Evolutionary conservation across 441 rosid genomes (phyloP).

Genomic region (Omphalea diandra): DNA sequence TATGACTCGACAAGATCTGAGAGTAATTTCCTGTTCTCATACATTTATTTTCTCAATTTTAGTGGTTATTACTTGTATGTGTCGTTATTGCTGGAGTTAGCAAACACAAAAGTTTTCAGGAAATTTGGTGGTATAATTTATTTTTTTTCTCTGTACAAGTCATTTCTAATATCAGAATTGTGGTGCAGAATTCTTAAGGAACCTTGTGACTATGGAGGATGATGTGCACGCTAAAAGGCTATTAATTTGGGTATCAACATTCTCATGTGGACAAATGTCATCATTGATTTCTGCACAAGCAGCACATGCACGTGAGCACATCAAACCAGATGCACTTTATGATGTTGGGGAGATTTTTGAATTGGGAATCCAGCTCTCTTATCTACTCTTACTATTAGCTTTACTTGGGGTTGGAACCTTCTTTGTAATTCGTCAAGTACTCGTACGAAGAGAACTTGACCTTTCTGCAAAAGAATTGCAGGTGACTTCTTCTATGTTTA

Average conservation of each 20-base stretch:
- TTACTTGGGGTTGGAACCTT: slow-evolving; percentile 90
- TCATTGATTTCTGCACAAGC: slow-evolving; percentile 52
- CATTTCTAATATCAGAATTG: not conserved
- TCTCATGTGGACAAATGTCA: slow-evolving; percentile 50
- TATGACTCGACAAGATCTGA: slow-evolving; percentile 27
- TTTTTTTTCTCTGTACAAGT: not conserved
- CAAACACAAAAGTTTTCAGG: not conserved
- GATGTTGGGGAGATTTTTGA: slow-evolving; percentile 84
- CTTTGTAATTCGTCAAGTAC: slow-evolving; percentile 94
- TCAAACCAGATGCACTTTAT: slow-evolving; percentile 46
- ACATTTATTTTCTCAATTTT: slow-evolving; percentile 15
- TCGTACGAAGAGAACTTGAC: slow-evolving; percentile 95
- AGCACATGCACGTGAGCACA: slow-evolving; percentile 58
- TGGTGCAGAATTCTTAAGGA: slow-evolving; percentile 45
- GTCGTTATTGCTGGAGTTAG: not conserved
- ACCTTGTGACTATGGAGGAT: slow-evolving; percentile 32
- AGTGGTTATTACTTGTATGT: not conserved
- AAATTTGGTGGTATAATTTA: too few species aligned
- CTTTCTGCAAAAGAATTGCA: slow-evolving; percentile 97
- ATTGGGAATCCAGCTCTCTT: slow-evolving; percentile 86
- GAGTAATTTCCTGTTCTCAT: slow-evolving; percentile 40
- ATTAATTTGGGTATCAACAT: slow-evolving; percentile 35
- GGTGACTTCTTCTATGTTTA: slow-evolving; percentile 36
- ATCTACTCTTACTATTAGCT: slow-evolving; percentile 70
- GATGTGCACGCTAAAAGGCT: slow-evolving; percentile 42